These are phyloP conservation scores for Marsdenia floribunda DNA, from an alignment of 257 asterid genomes.

Conservation along the genomic window DNA sequence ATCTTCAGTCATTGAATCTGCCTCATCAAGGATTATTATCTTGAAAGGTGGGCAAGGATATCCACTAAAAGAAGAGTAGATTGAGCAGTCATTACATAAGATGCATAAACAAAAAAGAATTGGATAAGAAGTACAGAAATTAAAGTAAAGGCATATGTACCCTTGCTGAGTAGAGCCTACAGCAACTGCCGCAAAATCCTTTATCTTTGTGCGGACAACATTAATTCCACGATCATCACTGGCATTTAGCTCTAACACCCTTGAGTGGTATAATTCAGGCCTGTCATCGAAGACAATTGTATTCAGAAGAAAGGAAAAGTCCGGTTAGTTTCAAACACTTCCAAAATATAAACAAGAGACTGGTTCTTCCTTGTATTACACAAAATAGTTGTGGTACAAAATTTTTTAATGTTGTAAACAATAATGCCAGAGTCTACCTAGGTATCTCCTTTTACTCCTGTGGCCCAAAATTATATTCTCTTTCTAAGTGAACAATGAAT, in stretches of 20 bases:
- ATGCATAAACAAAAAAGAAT: conserved; percentile 8
- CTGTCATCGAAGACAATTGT: conserved; percentile 27
- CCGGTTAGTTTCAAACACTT: background rate
- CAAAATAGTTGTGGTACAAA: too few relatives aligned
- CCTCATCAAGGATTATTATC: conserved; percentile 93
- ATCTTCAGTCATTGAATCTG: conserved; percentile 99
- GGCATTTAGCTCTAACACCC: conserved; percentile 97
- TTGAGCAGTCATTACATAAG: conserved; percentile 19
- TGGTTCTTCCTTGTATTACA: background rate
- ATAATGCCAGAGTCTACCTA: too few relatives aligned
- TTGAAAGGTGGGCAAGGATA: conserved; percentile 97
- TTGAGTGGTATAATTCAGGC: conserved; percentile 82
- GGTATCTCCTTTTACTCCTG: too few relatives aligned
- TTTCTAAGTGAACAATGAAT: too few relatives aligned
- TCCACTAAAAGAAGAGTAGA: conserved; percentile 44
- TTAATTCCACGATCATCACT: conserved; percentile 99
- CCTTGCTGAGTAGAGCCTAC: conserved; percentile 72
- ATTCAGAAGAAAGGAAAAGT: conserved; percentile 1
- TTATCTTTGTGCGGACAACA: conserved; percentile 95
- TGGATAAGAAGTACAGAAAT: background rate
- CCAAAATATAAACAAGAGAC: background rate
- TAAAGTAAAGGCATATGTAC: conserved; percentile 28
- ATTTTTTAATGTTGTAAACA: too few relatives aligned
- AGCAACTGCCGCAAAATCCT: conserved; percentile 93
- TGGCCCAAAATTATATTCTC: too few relatives aligned